Percentiles rank a stretch among this genome's conserved stretches.
Conservation (phyloP, 495 filamentous ascomycete genomes). For the Penicillium roqueforti region DNA sequence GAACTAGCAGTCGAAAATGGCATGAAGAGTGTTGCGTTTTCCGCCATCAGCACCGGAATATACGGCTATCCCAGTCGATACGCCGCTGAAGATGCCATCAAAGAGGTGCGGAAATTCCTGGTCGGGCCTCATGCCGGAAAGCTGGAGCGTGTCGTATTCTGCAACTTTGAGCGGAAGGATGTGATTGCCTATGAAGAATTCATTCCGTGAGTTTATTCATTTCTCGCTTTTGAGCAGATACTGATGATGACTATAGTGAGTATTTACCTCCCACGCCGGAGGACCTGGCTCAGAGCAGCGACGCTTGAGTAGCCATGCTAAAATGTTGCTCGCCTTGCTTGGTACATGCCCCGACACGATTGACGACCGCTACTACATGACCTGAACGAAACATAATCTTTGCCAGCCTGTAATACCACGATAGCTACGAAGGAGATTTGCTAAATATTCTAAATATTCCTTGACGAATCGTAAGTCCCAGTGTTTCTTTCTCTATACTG, state of each 20-base stretch:
- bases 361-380: background rate
- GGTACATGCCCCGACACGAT: background rate
- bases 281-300: background rate
- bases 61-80: slow-evolving; percentile 79
- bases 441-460: too few relatives aligned
- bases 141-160: slow-evolving; percentile 75
- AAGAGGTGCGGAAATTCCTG: slow-evolving; percentile 68
- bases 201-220: slow-evolving; percentile 63
- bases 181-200: slow-evolving; percentile 60
- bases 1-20: slow-evolving; percentile 63
- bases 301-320: background rate
- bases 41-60: slow-evolving; percentile 77
- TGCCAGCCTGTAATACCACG: background rate
- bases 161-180: slow-evolving; percentile 75
- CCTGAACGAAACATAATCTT: background rate
- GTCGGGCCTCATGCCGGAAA: slow-evolving; percentile 46
- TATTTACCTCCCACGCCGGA: slow-evolving; percentile 24
- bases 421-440: too few relatives aligned
- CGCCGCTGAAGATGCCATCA: slow-evolving; percentile 65
- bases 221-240: background rate
- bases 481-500: background rate
- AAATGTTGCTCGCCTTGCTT: background rate
- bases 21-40: slow-evolving; percentile 73
- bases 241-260: slow-evolving; percentile 17
- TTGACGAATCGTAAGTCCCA: too few relatives aligned